Conservation (phyloP, 768 basidiomycete species). For the Mycena olivaceomarginata region DNA sequence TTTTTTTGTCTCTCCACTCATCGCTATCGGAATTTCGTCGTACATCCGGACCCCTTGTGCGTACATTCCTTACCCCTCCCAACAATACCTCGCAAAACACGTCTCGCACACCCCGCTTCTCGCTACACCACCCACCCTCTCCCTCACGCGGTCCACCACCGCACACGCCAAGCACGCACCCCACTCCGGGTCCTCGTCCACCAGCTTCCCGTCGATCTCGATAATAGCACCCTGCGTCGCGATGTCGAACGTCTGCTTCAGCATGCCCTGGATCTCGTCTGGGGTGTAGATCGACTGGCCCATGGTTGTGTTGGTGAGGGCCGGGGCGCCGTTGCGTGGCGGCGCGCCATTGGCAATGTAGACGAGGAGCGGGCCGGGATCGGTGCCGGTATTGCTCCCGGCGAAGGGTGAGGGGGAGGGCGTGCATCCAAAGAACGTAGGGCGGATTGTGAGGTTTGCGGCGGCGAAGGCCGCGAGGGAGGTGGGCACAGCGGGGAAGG, state of each 20-base stretch:
- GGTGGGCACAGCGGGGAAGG: slow-evolving; percentile 56
- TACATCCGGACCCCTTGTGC: neutral
- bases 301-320: slow-evolving; percentile 66
- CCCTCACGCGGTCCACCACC: slow-evolving; percentile 67
- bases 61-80: slow-evolving; percentile 36
- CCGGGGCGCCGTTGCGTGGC: slow-evolving; percentile 58
- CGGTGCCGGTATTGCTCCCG: neutral
- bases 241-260: slow-evolving; percentile 66
- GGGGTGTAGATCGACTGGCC: slow-evolving; percentile 59
- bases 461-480: slow-evolving; percentile 52
- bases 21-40: no score
- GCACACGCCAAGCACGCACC: slow-evolving; percentile 72
- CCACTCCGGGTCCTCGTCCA: slow-evolving; percentile 63
- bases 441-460: slow-evolving; percentile 58
- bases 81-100: slow-evolving; percentile 58
- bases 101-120: slow-evolving; percentile 54
- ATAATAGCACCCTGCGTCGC: slow-evolving; percentile 65
- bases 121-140: slow-evolving; percentile 45
- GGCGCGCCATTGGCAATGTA: slow-evolving; percentile 75
- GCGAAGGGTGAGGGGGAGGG: slow-evolving; percentile 13
- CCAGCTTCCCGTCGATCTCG: slow-evolving; percentile 25
- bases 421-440: slow-evolving; percentile 70
- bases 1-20: no score
- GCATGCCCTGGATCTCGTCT: slow-evolving; percentile 62
- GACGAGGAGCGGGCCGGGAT: slow-evolving; percentile 67